Percentiles rank a stretch among this genome's conserved stretches.
These are phyloP conservation scores for Tricholoma furcatifolium DNA, from an alignment of 768 basidiomycete species.

Conservation along the genomic window DNA sequence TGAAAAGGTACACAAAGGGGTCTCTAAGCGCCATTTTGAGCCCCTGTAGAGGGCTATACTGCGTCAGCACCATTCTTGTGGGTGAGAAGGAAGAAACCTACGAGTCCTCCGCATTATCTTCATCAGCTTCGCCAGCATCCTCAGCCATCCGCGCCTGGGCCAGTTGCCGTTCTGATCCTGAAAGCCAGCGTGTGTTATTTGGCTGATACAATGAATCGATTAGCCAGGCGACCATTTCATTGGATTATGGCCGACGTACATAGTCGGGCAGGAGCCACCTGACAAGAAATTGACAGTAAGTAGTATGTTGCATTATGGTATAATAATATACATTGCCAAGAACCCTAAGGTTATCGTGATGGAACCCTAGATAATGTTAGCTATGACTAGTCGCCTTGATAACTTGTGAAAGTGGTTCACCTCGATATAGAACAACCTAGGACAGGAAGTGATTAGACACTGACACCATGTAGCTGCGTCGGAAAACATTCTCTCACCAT, in stretches of 20 bases:
- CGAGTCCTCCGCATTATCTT: conserved; percentile 56
- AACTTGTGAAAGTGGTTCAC: conserved; percentile 24
- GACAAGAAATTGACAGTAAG: not conserved
- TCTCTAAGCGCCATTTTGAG: conserved; percentile 55
- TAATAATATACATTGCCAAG: conserved; percentile 42
- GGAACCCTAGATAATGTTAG: conserved; percentile 42
- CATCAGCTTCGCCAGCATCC: conserved; percentile 65
- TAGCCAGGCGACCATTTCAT: not conserved
- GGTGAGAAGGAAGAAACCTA: conserved; percentile 26
- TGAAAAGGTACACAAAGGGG: conserved; percentile 52
- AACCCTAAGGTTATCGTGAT: conserved; percentile 63
- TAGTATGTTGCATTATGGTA: not conserved
- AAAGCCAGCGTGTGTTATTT: conserved; percentile 61
- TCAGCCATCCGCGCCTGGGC: conserved; percentile 66
- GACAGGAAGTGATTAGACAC: not conserved
- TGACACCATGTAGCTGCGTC: not conserved
- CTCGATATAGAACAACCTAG: conserved; percentile 71
- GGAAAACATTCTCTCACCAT: conserved; percentile 41
- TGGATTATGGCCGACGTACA: conserved; percentile 40
- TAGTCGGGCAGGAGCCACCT: conserved; percentile 62
- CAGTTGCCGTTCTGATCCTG: conserved; percentile 45
- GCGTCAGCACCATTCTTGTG: not conserved
- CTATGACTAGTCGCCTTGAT: not conserved
- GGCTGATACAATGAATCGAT: conserved; percentile 34
- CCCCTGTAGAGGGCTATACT: conserved; percentile 44